A percentile compares a stretch with the other conserved stretches of the same genome.
phyloP scores from a whole-genome alignment of 2,329 filamentous ascomycete species.

The Stenocarpella maydis region DNA sequence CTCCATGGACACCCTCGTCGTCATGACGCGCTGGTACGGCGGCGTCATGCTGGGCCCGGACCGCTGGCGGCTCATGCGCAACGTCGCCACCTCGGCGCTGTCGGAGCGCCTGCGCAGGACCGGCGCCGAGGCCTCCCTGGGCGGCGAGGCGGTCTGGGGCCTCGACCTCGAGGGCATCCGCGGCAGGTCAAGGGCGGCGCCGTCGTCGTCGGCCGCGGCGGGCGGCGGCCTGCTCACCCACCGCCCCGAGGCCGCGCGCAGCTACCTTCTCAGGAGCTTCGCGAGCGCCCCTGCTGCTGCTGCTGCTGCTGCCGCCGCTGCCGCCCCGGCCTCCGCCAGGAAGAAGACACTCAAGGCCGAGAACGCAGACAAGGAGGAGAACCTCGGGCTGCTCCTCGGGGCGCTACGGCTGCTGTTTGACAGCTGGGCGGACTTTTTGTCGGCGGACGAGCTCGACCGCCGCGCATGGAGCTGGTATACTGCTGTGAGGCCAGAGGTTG shows the following conservation, averaged over 20 bases:
- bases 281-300: conserved; percentile 49
- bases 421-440: conserved; percentile 76
- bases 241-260: conserved; percentile 72
- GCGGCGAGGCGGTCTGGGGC: conserved; percentile 67
- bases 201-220: conserved; percentile 45
- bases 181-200: conserved; percentile 47
- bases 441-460: conserved; percentile 72
- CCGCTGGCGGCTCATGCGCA: conserved; percentile 69
- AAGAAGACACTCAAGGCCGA: conserved; percentile 61
- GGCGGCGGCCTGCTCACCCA: conserved; percentile 73
- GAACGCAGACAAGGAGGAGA: conserved; percentile 71
- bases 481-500: conserved; percentile 77
- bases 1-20: conserved; percentile 61
- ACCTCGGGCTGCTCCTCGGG: conserved; percentile 73
- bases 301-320: conserved; percentile 34
- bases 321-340: conserved; percentile 47
- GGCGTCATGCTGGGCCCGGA: conserved; percentile 69
- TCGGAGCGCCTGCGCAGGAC: conserved; percentile 57
- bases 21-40: conserved; percentile 70
- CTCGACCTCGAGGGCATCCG: conserved; percentile 63
- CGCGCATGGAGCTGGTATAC: conserved; percentile 86
- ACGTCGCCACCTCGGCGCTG: conserved; percentile 63
- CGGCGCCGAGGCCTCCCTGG: conserved; percentile 50
- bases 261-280: conserved; percentile 69
- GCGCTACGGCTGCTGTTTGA: conserved; percentile 75